phyloP scores from a whole-genome alignment of 2,329 filamentous ascomycete genomes.

The Thermothelomyces thermophilus region DNA sequence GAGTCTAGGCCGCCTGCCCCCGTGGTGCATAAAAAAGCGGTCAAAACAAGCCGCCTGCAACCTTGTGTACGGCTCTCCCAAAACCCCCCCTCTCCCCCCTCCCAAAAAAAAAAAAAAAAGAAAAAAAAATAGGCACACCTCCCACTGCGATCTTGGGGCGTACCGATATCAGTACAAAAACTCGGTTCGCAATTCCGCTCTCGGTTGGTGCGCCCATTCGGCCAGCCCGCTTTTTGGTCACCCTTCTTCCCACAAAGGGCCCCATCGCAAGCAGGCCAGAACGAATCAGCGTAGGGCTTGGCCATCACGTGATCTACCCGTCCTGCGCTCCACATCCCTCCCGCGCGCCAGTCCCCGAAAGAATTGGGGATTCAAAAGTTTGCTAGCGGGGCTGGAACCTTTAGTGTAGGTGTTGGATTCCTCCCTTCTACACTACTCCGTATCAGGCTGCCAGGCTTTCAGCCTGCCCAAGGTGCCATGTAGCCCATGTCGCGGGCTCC shows the following conservation, averaged over 20 bases:
- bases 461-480: too few relatives aligned
- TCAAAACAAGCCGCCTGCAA: constrained; percentile 23
- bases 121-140: too few relatives aligned
- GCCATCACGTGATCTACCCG: constrained; percentile 19
- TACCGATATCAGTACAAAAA: not conserved
- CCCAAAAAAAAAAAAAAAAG: too few relatives aligned
- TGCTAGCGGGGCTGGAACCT: not conserved
- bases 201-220: not conserved
- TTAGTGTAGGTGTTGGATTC: too few relatives aligned
- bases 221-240: not conserved
- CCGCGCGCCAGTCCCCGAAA: constrained; percentile 15
- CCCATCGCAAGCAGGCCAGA: not conserved
- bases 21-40: constrained; percentile 4
- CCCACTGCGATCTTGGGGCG: not conserved
- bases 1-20: constrained; percentile 1
- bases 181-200: not conserved
- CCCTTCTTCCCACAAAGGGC: not conserved
- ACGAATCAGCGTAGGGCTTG: constrained; percentile 19
- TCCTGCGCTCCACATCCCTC: constrained; percentile 24
- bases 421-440: too few relatives aligned
- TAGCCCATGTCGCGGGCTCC: too few relatives aligned
- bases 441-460: too few relatives aligned
- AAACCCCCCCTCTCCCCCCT: too few relatives aligned
- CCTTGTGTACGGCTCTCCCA: too few relatives aligned
- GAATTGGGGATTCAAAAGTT: constrained; percentile 1